phyloP scores from a whole-genome alignment of 1,139 yeast species.

The Lodderomyces metapsilosis region DNA sequence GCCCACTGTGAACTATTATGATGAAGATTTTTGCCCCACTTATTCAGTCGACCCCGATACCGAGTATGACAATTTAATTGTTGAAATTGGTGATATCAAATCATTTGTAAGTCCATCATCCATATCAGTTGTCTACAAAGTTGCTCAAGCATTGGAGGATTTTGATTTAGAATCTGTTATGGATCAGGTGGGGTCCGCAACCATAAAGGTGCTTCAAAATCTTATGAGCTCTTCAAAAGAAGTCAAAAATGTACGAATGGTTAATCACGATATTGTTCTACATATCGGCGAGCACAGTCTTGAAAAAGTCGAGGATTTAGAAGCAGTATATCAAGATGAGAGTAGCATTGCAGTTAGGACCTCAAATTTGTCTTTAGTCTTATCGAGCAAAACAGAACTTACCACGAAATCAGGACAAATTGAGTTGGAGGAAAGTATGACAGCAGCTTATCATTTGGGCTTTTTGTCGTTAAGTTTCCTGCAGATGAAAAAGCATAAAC shows the following conservation, averaged over 20 bases:
- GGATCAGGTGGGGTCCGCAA: slow-evolving; percentile 66
- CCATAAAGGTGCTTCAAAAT: slow-evolving; percentile 43
- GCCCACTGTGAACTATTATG: slow-evolving; percentile 40
- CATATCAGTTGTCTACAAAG: slow-evolving; percentile 25
- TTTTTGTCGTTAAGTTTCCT: slow-evolving; percentile 1
- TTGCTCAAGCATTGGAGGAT: slow-evolving; percentile 34
- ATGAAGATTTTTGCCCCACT: slow-evolving; percentile 45
- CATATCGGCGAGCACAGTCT: slow-evolving; percentile 33
- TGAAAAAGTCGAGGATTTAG: background rate
- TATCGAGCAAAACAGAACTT: slow-evolving; percentile 19
- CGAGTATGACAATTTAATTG: slow-evolving; percentile 55
- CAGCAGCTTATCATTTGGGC: slow-evolving; percentile 35
- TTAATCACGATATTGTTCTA: slow-evolving; percentile 48
- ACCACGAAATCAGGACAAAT: slow-evolving; percentile 4
- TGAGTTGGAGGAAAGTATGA: slow-evolving; percentile 10
- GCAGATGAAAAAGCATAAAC: slow-evolving; percentile 3
- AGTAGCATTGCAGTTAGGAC: background rate
- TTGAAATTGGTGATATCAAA: slow-evolving; percentile 49
- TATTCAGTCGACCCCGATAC: slow-evolving; percentile 38
- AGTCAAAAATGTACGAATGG: slow-evolving; percentile 48
- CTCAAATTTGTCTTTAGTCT: slow-evolving; percentile 30
- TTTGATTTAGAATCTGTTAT: slow-evolving; percentile 47
- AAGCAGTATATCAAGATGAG: background rate
- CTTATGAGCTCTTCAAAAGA: slow-evolving; percentile 36
- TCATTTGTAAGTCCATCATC: slow-evolving; percentile 40